Conservation (phyloP, 257 asterid species). For the Craterostigma plantagineum region DNA sequence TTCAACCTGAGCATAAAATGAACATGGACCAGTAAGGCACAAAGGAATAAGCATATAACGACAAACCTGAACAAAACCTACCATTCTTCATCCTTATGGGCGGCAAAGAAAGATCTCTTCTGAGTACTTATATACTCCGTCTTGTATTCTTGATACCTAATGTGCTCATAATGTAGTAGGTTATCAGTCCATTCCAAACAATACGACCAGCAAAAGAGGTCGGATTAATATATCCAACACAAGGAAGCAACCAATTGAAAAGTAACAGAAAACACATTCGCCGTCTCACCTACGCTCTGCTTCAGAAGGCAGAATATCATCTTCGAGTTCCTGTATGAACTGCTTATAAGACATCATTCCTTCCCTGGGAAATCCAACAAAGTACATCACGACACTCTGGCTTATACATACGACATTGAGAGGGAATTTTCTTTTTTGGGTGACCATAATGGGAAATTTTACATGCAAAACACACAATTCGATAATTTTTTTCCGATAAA, state of each 20-base stretch:
- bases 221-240: too few species aligned
- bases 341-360: slow-evolving; percentile 99
- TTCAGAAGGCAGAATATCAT: slow-evolving; percentile 87
- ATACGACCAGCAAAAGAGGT: slow-evolving; percentile 4
- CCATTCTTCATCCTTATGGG: slow-evolving; percentile 95
- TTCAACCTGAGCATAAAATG: slow-evolving; percentile 50
- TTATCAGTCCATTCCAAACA: slow-evolving; percentile 7
- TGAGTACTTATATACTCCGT: slow-evolving; percentile 74
- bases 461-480: not conserved
- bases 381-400: slow-evolving; percentile 7
- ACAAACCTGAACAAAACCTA: slow-evolving; percentile 13
- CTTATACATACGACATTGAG: not conserved
- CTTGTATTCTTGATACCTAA: slow-evolving; percentile 89
- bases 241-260: slow-evolving; percentile 1
- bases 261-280: slow-evolving; percentile 5
- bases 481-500: not conserved
- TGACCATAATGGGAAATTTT: not conserved
- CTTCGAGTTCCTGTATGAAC: slow-evolving; percentile 99
- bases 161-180: slow-evolving; percentile 5
- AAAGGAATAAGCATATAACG: not conserved
- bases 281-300: slow-evolving; percentile 81
- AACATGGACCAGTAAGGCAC: slow-evolving; percentile 9
- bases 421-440: not conserved
- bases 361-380: slow-evolving; percentile 34
- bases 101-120: slow-evolving; percentile 65